phyloP scores from a whole-genome alignment of 1,284 basidiomycete species.

The Ceratobasidium papillatum region DNA sequence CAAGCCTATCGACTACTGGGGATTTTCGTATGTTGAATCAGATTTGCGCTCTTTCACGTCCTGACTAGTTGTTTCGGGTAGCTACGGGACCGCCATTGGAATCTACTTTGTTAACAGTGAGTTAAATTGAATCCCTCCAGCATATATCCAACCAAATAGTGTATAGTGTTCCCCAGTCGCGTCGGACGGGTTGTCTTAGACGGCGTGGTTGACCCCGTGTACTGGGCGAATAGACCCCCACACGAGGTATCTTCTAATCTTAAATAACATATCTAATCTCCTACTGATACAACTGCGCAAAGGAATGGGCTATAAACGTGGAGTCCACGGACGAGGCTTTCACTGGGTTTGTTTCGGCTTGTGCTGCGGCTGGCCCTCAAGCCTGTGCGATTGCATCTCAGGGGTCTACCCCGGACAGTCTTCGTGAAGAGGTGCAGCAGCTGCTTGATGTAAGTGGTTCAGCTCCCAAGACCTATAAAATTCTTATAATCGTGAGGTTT shows the following conservation, averaged over 20 bases:
- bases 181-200: slow-evolving; percentile 41
- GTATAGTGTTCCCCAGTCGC: slow-evolving; percentile 37
- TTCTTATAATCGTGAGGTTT: background rate
- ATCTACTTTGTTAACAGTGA: slow-evolving; percentile 40
- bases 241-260: slow-evolving; percentile 5
- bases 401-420: background rate
- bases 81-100: slow-evolving; percentile 45
- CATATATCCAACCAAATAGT: background rate
- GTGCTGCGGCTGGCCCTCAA: slow-evolving; percentile 26
- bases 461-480: background rate
- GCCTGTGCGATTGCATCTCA: slow-evolving; percentile 13
- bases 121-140: background rate
- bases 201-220: slow-evolving; percentile 39
- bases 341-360: slow-evolving; percentile 1
- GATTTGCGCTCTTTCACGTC: background rate
- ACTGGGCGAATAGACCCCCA: background rate
- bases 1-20: slow-evolving; percentile 42
- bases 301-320: background rate
- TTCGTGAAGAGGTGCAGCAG: background rate
- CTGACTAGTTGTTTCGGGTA: background rate
- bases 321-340: slow-evolving; percentile 21
- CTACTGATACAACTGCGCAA: background rate
- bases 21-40: slow-evolving; percentile 38
- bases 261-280: background rate
- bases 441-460: background rate